Base-by-base conservation (phyloP, 2,329 filamentous ascomycete genomes). In the Fusarium musae region DNA sequence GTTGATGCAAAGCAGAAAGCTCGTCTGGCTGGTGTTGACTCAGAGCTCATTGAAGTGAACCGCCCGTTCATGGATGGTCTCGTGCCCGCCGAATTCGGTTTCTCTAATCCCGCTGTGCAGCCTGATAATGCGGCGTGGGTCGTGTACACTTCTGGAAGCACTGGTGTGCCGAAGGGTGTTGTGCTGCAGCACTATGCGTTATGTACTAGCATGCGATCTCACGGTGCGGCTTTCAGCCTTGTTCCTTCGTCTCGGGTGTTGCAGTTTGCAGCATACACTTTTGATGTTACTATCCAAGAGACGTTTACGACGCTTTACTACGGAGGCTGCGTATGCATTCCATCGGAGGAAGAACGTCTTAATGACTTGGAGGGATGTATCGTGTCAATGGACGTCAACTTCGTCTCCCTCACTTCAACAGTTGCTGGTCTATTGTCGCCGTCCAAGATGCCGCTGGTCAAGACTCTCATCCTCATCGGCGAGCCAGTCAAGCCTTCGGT, bases 241-340 rank as follows among this genome's bases (percentile, higher is more conserved):
- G 17, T 57, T 5, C 53, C 34, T 6, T 43, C 53, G 23, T 58
- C 50, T 16, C 59, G 50, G 0, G 53, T 43, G 1, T 1, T 62
- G 2, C 59, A 62, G 12, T 62, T 62, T 12, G 50, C 59, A 1
- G 53, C 59, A 1, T 57, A 58, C 13, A 57, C 53, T 12, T 62
- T 62, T 19, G 59, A 62, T 19, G 59, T 58, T 12, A 62, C 59
- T 1, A 32, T 62, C 12, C 59, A 62, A 58, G 59, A 62, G 32
- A 62, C 53, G 0, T 58, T 62, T 9, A 58, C 59, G 26, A 62
- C 59, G 2, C 32, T 62, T 5, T 58, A 46, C 10, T 58, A 26
- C 3, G 53, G 42, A 21, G 50, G 59, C 2, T 62, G 50, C 1
- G 59, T 62, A 3, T 62, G 59, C 9, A 62, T 62, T 39, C 59